phyloP scores from a whole-genome alignment of 1,139 yeast genomes.

The Arxiozyma slooffiae region DNA sequence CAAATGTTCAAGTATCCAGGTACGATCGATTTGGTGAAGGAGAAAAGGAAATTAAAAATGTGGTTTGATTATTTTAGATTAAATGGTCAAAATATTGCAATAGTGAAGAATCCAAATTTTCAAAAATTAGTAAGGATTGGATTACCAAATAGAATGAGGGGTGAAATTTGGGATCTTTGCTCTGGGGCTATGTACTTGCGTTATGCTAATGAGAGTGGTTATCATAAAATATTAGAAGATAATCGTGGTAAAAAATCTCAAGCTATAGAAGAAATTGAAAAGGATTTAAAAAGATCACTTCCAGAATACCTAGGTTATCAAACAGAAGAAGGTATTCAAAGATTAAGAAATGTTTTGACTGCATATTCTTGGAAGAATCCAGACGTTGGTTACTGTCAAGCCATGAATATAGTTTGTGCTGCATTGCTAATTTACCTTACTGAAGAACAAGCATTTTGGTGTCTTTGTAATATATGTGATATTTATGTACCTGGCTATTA shows the following conservation, averaged over 20 bases:
- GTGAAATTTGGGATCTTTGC: slow-evolving; percentile 91
- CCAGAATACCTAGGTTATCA: slow-evolving; percentile 97
- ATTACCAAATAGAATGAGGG: slow-evolving; percentile 81
- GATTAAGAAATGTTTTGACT: slow-evolving; percentile 77
- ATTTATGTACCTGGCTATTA: slow-evolving; percentile 88
- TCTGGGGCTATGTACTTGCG: slow-evolving; percentile 79
- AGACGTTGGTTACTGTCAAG: slow-evolving; percentile 96
- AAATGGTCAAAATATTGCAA: slow-evolving; percentile 75
- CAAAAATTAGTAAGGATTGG: slow-evolving; percentile 82
- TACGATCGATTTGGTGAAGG: slow-evolving; percentile 64
- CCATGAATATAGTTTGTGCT: slow-evolving; percentile 96
- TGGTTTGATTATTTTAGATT: slow-evolving; percentile 87
- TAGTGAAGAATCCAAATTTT: slow-evolving; percentile 66
- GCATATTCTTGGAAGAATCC: slow-evolving; percentile 97
- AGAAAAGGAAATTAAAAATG: slow-evolving; percentile 74
- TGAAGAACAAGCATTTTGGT: slow-evolving; percentile 97
- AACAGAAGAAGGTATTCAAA: slow-evolving; percentile 67
- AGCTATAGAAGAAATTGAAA: slow-evolving; percentile 94
- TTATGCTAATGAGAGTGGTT: slow-evolving; percentile 52
- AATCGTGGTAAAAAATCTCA: slow-evolving; percentile 57
- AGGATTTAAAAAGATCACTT: slow-evolving; percentile 83
- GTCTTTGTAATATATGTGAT: slow-evolving; percentile 73
- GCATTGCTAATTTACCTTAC: slow-evolving; percentile 87
- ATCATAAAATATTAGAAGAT: slow-evolving; percentile 46
- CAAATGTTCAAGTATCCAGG: slow-evolving; percentile 82